A percentile compares a stretch with the other conserved stretches of the same genome.
Conservation (phyloP, 768 basidiomycete species). For the Mycena amicta region DNA sequence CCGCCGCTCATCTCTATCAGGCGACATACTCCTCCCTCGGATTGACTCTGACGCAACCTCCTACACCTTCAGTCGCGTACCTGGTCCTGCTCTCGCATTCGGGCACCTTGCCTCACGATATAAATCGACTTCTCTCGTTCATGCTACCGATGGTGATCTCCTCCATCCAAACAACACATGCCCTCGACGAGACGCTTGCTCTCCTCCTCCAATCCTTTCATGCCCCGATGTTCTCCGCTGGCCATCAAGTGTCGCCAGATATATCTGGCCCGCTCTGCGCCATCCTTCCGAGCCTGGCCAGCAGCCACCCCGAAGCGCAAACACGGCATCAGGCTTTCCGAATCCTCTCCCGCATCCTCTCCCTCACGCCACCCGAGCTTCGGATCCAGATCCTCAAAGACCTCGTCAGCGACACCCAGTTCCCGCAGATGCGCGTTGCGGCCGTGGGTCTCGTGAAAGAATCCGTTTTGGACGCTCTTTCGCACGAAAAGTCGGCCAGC, state of each 20-base stretch:
- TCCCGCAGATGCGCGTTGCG: constrained; percentile 70
- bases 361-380: constrained; percentile 46
- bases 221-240: constrained; percentile 20
- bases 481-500: constrained; percentile 31
- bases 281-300: constrained; percentile 57
- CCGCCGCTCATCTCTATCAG: constrained; percentile 26
- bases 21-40: constrained; percentile 39
- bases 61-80: constrained; percentile 32
- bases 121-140: constrained; percentile 29
- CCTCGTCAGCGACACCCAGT: constrained; percentile 49
- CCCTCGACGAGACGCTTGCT: constrained; percentile 63
- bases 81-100: constrained; percentile 43
- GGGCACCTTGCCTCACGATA: constrained; percentile 14
- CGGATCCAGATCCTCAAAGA: constrained; percentile 59
- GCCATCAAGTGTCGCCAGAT: constrained; percentile 41
- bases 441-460: constrained; percentile 73
- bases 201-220: constrained; percentile 48
- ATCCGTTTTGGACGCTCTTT: constrained; percentile 54
- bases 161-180: constrained; percentile 54
- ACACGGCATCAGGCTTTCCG: constrained; percentile 65
- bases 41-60: constrained; percentile 15
- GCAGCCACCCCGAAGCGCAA: constrained; percentile 60
- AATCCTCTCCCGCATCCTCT: constrained; percentile 55
- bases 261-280: constrained; percentile 50
- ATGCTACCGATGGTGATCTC: constrained; percentile 47